Evolutionary conservation across 2,329 filamentous ascomycete genomes (phyloP).

Genomic region (Elsinoe arachidis): DNA sequence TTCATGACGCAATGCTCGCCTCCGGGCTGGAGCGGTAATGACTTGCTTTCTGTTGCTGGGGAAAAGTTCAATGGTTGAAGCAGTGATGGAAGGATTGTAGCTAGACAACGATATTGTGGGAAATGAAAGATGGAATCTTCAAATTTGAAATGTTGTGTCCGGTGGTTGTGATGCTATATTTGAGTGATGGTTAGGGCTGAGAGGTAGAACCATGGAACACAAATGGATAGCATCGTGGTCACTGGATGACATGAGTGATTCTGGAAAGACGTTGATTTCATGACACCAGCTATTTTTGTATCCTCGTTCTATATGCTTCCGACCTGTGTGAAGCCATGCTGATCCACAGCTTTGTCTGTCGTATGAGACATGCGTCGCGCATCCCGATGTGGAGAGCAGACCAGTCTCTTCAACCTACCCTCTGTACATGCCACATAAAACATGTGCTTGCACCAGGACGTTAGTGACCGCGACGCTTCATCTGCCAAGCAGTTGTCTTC

Average conservation of each 20-base stretch:
- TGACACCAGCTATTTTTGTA: background rate
- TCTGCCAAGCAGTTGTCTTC: constrained; percentile 19
- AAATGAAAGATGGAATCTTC: background rate
- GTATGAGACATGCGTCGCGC: background rate
- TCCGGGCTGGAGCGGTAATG: background rate
- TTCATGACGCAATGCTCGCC: background rate
- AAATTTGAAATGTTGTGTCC: background rate
- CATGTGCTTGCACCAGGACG: background rate
- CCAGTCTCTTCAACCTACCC: background rate
- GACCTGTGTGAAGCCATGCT: background rate
- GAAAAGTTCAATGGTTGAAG: background rate
- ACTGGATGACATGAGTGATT: background rate
- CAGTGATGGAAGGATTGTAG: background rate
- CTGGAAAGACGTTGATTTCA: background rate
- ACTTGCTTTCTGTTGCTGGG: background rate
- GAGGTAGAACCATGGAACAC: too few relatives aligned
- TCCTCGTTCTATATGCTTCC: background rate
- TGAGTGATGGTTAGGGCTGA: background rate
- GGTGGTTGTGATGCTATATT: background rate
- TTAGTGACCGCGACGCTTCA: background rate
- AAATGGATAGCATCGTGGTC: background rate
- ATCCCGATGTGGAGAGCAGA: background rate
- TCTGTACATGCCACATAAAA: background rate
- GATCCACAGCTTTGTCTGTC: background rate
- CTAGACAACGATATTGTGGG: background rate